A percentile compares a stretch with the other conserved stretches of the same genome.
These are phyloP conservation scores for Clitopilus hobsonii DNA, from an alignment of 768 basidiomycete species.

Conservation along the genomic window DNA sequence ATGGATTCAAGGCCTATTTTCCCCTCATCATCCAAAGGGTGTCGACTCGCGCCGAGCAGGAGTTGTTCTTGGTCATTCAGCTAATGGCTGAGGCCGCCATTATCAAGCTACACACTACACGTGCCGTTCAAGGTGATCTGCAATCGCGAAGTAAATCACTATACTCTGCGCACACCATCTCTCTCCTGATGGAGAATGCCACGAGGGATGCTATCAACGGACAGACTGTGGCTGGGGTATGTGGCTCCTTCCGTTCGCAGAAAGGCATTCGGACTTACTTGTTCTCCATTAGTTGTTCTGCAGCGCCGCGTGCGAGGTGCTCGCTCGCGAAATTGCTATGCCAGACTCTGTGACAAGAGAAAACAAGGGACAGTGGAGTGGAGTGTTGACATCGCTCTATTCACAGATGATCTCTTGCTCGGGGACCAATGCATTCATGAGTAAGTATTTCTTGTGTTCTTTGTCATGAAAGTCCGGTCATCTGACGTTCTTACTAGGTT, in stretches of 20 bases:
- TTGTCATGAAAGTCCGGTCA: background rate
- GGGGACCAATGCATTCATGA: conserved; percentile 11
- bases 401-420: conserved; percentile 14
- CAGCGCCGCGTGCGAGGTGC: conserved; percentile 14
- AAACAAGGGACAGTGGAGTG: conserved; percentile 7
- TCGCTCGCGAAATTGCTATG: conserved; percentile 10
- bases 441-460: conserved; percentile 5
- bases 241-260: background rate
- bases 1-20: conserved; percentile 19
- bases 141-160: conserved; percentile 12
- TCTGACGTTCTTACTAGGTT: background rate
- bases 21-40: conserved; percentile 13
- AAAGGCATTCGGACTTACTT: background rate
- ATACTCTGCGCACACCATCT: conserved; percentile 10
- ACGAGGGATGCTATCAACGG: conserved; percentile 8
- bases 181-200: conserved; percentile 11
- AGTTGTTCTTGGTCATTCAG: conserved; percentile 24
- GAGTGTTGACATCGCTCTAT: conserved; percentile 9
- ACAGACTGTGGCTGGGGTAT: conserved; percentile 14
- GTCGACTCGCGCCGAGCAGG: conserved; percentile 10
- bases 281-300: conserved; percentile 11
- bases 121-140: conserved; percentile 7
- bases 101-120: conserved; percentile 19
- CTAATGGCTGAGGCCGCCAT: conserved; percentile 28
- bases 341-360: conserved; percentile 3